Base-by-base conservation (phyloP, 139 green algal genomes). In the Volvox africanus region DNA sequence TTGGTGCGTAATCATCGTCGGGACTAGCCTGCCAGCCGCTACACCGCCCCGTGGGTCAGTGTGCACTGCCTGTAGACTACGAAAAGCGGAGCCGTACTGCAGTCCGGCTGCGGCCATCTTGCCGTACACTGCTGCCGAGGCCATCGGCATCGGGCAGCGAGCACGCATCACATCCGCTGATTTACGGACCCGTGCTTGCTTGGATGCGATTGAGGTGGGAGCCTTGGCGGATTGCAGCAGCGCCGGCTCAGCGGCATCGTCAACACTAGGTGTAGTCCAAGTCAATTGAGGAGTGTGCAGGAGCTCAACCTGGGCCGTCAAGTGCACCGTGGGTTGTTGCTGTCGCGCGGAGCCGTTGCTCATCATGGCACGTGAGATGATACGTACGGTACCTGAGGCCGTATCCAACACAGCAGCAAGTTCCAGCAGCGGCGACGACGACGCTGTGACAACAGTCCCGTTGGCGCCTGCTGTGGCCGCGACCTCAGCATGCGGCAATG, bases 11-110 rank as follows among this genome's bases (percentile, higher is more conserved):
- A 0, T 6, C 17, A 20, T 24, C 19, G 14, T 26, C 6, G 19
- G 18, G 30, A 55, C 18, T 32, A 90, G 69, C 16, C 86, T 50
- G 50, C 71, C 86, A 0, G 65, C 69, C 20, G 86, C 85, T 1
- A n/a, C 1, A 44, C 62, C 77, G n/a, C 69, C 44, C 61, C 33
- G 61, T 35, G 88, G 69, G 87, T 73, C 73, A 28, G 50, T 83
- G 50, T 90, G 86, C 0, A 90, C 33, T 28, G 86, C 5, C 19
- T 61, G 44, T 76, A 96, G 32, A 37, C 71, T 77, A 3, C 94
- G 61, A 92, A 97, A 97, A 22, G 82, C 80, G 30, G 94, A 83
- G 68, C 96, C 96, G 86, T 98, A 98, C 82, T 97, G 90, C 87
- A 98, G 88, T 13, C 94, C 96, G 75, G 95, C 93, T 26, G 85